Conservation (phyloP, 352 stramenopile genomes). For the Globisporangium sylvaticum region DNA sequence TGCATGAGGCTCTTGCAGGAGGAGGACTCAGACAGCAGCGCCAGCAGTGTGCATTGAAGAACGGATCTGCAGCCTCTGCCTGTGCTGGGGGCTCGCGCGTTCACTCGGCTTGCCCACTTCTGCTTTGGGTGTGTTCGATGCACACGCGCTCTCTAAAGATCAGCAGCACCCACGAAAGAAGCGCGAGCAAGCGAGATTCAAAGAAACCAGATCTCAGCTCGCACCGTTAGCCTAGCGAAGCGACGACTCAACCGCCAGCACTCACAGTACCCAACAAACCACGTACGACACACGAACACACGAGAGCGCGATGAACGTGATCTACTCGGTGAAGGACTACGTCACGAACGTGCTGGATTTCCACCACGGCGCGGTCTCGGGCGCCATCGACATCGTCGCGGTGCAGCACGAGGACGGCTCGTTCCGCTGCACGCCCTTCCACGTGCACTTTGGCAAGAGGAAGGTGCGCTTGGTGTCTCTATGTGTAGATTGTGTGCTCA, state of each 20-base stretch:
- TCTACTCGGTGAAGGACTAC: constrained; percentile 86
- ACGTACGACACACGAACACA: not conserved
- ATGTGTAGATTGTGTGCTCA: not conserved
- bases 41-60: not conserved
- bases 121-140: not conserved
- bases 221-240: not conserved
- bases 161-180: not conserved
- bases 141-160: not conserved
- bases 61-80: not conserved
- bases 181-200: not conserved
- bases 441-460: constrained; percentile 73
- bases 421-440: constrained; percentile 70
- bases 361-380: constrained; percentile 53
- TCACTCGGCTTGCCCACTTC: not conserved
- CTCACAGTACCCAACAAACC: not conserved
- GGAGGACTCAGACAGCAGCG: not conserved
- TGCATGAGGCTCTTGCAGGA: not conserved
- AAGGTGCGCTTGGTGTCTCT: constrained; percentile 27
- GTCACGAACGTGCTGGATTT: constrained; percentile 78
- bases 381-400: constrained; percentile 81
- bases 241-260: not conserved
- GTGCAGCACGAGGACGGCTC: constrained; percentile 68
- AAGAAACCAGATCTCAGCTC: constrained; percentile 6
- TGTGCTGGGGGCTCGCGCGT: not conserved
- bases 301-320: constrained; percentile 62